Evolutionary conservation across 140 eudicot species (phyloP), one percentile per base, ranked within the genome.

Genomic region (Ambrosia hybrid): DNA sequence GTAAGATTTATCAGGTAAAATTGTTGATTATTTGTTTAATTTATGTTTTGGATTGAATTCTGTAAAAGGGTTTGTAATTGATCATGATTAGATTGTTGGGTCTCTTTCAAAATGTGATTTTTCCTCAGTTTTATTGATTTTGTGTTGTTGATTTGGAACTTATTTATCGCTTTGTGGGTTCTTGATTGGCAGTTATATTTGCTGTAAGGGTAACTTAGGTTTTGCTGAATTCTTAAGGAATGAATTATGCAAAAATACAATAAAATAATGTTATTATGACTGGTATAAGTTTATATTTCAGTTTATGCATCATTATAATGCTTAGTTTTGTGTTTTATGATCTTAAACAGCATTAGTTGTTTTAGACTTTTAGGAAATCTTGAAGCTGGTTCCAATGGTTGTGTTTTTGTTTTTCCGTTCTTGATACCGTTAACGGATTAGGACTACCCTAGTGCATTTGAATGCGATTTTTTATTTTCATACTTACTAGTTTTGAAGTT

Each of bases 1-100:
- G 97, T 41, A 91, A 88, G 77, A 85, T 91, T 56, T 88, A 68
- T 71, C 93, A 91, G 96, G 97, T 91, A 79, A 4, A 34, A 11
- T 68, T 45, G 0, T 26, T 46, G 7, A 67, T 57, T 37, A 0
- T 4, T 33, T 58, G 5, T 17, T 68, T 52, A 9, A 15, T 53
- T 60, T 71, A 5, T 58, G 73, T 12, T 21, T 33, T 49, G n/a
- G 60, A 17, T 51, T 56, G 67, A 38, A 15, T 78, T 78, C 45
- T 72, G 62, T 55, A 3, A 2, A 33, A 43, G n/a, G 73, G 73
- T 53, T 71, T 64, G 63, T 56, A 56, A 66, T 57, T 73, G 59
- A 73, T 73, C 51, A 60, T 79, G 75, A 73, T 67, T 38, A 17
- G 63, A 30, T 73, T 66, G 57, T 16, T 66, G 70, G 78, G 70